Percentiles rank a stretch among this genome's conserved stretches.
Evolutionary conservation across 495 filamentous ascomycete genomes (phyloP).

Genomic region (Xylaria longipes): DNA sequence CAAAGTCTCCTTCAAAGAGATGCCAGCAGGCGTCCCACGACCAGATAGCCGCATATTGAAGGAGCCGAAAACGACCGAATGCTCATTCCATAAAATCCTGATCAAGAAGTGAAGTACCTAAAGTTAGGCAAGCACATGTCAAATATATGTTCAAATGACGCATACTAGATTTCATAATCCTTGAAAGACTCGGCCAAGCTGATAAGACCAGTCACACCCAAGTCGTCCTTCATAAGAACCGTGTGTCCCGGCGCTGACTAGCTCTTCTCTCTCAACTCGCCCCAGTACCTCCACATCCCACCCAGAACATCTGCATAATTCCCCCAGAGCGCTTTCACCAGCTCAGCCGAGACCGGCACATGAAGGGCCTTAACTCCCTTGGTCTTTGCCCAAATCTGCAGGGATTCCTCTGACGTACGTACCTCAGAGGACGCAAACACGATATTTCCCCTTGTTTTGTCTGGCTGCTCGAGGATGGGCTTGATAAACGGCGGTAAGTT

Average conservation of each 20-base stretch:
- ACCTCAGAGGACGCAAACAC: conserved; percentile 42
- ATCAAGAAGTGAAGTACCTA: not conserved
- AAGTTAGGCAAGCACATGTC: not conserved
- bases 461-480: conserved; percentile 48
- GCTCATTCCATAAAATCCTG: not conserved
- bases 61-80: not conserved
- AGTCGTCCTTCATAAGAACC: conserved; percentile 22
- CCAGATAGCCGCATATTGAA: not conserved
- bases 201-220: conserved; percentile 20
- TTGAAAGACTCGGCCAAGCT: conserved; percentile 20
- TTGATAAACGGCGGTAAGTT: conserved; percentile 49
- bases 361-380: conserved; percentile 37
- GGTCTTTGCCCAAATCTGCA: conserved; percentile 45
- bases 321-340: conserved; percentile 5
- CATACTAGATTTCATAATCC: not conserved
- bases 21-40: not conserved
- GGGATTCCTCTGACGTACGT: conserved; percentile 41
- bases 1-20: not conserved
- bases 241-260: conserved; percentile 21
- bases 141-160: not conserved
- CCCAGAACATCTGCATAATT: conserved; percentile 7
- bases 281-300: conserved; percentile 27
- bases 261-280: conserved; percentile 16
- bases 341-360: conserved; percentile 27
- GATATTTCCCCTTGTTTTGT: conserved; percentile 38